A percentile compares a stretch with the other conserved stretches of the same genome.
phyloP scores from a whole-genome alignment of 768 basidiomycete species.

The Rhodotorula sphaerocarpa region DNA sequence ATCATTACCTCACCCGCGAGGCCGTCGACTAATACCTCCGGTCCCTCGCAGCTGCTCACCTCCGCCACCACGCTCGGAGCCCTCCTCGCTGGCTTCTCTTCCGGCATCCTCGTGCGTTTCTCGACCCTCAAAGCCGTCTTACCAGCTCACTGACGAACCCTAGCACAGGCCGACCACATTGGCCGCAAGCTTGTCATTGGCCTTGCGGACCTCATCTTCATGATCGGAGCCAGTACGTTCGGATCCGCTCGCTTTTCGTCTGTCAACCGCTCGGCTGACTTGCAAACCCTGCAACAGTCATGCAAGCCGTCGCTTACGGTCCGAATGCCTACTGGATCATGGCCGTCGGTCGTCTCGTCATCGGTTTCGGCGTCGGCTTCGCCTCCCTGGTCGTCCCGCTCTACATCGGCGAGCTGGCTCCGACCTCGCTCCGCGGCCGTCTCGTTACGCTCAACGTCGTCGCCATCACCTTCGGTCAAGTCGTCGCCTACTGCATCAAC shows the following conservation, averaged over 20 bases:
- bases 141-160: not conserved
- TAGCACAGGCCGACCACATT: conserved; percentile 14
- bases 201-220: conserved; percentile 30
- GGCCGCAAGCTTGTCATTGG: conserved; percentile 36
- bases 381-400: conserved; percentile 71
- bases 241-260: too few relatives aligned
- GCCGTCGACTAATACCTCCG: not conserved
- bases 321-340: conserved; percentile 44
- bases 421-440: conserved; percentile 61
- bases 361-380: conserved; percentile 48
- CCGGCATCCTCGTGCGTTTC: conserved; percentile 16
- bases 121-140: too few relatives aligned
- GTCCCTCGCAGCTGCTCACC: conserved; percentile 22
- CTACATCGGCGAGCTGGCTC: conserved; percentile 75
- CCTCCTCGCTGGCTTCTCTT: conserved; percentile 30
- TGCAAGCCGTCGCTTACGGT: conserved; percentile 32
- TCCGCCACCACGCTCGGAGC: conserved; percentile 35
- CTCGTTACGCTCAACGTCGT: conserved; percentile 78
- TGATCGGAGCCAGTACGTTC: conserved; percentile 24
- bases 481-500: conserved; percentile 58
- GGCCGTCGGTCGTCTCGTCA: conserved; percentile 66
- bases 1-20: rapidly evolving
- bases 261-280: too few relatives aligned
- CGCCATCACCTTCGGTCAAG: conserved; percentile 71
- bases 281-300: too few relatives aligned